Percentiles rank a stretch among this genome's conserved stretches.
phyloP scores from a whole-genome alignment of 2,329 filamentous ascomycete species.

The Aspergillus fischeri region DNA sequence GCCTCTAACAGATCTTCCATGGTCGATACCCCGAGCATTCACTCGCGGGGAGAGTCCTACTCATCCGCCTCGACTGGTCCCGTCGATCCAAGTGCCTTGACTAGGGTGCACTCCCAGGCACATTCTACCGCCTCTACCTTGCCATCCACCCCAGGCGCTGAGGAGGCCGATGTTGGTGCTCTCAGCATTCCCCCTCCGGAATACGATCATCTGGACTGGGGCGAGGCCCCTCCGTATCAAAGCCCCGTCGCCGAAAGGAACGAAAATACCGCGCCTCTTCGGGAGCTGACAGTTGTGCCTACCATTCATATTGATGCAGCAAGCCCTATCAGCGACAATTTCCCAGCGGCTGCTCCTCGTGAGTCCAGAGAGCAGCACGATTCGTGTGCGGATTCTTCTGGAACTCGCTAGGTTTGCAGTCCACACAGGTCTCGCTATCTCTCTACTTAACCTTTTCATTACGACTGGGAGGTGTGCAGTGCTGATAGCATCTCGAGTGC shows the following conservation, averaged over 20 bases:
- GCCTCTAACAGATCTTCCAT: constrained; percentile 21
- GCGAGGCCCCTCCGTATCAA: constrained; percentile 41
- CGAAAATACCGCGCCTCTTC: constrained; percentile 13
- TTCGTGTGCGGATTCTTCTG: background rate
- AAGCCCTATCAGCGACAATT: constrained; percentile 22
- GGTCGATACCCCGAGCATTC: constrained; percentile 23
- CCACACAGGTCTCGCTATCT: background rate
- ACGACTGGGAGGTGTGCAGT: background rate
- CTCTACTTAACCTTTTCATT: background rate
- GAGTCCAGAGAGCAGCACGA: background rate
- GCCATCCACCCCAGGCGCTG: constrained; percentile 16
- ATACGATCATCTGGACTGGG: constrained; percentile 41
- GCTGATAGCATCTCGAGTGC: background rate
- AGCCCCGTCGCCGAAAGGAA: constrained; percentile 20
- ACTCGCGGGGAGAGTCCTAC: constrained; percentile 31
- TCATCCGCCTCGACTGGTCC: constrained; percentile 27
- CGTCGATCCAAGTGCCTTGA: constrained; percentile 27
- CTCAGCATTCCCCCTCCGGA: constrained; percentile 38
- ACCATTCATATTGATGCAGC: constrained; percentile 29
- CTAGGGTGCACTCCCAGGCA: constrained; percentile 25
- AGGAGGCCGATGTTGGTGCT: constrained; percentile 37
- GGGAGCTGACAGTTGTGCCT: constrained; percentile 22
- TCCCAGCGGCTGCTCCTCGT: background rate
- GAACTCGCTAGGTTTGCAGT: background rate
- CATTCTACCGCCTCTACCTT: constrained; percentile 21